Conservation (phyloP, 73 alveolate species). For the Tetrahymena borealis region DNA sequence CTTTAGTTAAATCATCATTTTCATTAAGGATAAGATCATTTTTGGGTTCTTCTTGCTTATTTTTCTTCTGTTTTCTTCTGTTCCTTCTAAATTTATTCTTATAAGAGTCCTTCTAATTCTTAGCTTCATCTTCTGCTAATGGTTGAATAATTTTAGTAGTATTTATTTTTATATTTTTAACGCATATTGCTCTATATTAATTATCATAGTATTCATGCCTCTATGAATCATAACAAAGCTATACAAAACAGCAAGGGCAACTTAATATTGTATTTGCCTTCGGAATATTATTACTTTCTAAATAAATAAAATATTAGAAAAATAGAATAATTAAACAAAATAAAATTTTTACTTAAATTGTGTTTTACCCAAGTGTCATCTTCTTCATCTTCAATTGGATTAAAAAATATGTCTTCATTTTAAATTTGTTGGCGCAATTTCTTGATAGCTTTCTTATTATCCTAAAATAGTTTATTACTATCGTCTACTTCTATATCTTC, state of each 20-base stretch:
- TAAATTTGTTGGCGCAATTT: not conserved
- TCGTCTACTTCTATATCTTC: not conserved
- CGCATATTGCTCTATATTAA: conserved; percentile 1
- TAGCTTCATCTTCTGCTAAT: not conserved
- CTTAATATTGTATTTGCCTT: not conserved
- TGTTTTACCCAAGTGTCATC: conserved; percentile 16
- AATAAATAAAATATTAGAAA: not conserved
- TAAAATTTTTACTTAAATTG: not conserved
- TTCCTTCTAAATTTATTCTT: not conserved
- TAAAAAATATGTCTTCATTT: conserved; percentile 28
- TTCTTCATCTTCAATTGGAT: conserved; percentile 24
- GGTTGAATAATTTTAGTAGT: conserved; percentile 1
- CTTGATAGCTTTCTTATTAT: not conserved
- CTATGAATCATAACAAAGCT: not conserved
- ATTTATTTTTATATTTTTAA: not conserved
- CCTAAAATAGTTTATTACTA: not conserved
- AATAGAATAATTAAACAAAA: not conserved
- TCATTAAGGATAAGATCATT: not conserved
- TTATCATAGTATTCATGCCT: not conserved
- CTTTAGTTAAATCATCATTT: not conserved
- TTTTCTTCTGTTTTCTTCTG: not conserved
- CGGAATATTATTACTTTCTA: not conserved
- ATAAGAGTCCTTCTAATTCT: not conserved
- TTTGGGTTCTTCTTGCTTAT: not conserved
- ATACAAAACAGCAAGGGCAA: not conserved